Base-by-base conservation (phyloP, 345 rosid genomes). In the Populus alba region DNA sequence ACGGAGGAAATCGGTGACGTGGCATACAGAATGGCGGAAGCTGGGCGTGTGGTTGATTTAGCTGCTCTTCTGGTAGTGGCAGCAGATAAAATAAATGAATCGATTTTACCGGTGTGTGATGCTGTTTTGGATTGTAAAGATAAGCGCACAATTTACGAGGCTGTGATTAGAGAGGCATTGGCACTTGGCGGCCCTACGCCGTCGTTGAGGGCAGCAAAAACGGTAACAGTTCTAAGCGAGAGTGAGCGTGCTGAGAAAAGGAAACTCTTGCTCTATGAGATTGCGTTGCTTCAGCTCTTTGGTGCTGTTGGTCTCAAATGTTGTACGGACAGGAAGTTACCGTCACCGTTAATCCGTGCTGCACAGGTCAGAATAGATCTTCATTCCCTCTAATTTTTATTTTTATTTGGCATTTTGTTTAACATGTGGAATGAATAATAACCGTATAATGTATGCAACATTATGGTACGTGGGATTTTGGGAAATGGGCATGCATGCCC, bases 221-320 rank as follows among this genome's bases (percentile, higher is more conserved):
- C 66, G 79, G 71, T 57, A 73, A 73, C 31, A 73, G 75, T 53
- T 8, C 83, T 77, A 7, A 66, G 80, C 27, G 41, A 82, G 74
- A 73, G 78, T 72, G 85, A 77, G 76, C 74, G 77, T 23, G 78
- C 69, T 8, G 75, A 71, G 81, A 91, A 85, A 76, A 80, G 95
- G 70, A 89, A 85, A 81, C 87, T 92, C 55, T 76, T 89, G 84
- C 92, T 94, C 70, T 68, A 84, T 66, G 91, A 82, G 87, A 91
- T 92, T 70, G 92, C 85, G 87, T 76, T 94, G 83, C 93, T 92
- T 71, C 97, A 91, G 84, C 87, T 91, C 66, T 92, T 89, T 53
- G 94, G 87, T 29, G 89, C 90, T 31, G 89, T 81, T 8, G 51
- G 11, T 77, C 87, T 74, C 76, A 41, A 8, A 77, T 71, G 73